A percentile compares a stretch with the other conserved stretches of the same genome.
Conservation (phyloP, 2,329 filamentous ascomycete species). For the Diaporthe sp. region DNA sequence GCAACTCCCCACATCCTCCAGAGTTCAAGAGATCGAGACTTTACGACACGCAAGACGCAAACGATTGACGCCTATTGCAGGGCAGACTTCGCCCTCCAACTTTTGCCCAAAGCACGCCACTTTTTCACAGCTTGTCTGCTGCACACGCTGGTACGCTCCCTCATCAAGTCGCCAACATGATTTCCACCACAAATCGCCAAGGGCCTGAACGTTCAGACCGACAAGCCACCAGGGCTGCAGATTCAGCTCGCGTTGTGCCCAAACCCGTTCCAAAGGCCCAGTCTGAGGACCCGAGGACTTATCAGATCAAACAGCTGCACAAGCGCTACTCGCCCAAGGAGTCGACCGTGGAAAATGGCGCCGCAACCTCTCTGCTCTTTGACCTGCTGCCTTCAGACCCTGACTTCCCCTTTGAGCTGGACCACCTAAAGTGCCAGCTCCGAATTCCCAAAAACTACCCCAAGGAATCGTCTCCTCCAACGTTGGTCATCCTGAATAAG, state of each 20-base stretch:
- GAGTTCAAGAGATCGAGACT: not conserved
- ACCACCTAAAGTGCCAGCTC: slow-evolving; percentile 76
- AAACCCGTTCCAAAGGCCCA: slow-evolving; percentile 78
- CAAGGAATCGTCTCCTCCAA: slow-evolving; percentile 44
- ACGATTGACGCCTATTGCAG: not conserved
- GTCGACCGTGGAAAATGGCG: slow-evolving; percentile 59
- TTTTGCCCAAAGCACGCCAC: not conserved
- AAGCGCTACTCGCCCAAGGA: slow-evolving; percentile 72
- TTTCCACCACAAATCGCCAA: slow-evolving; percentile 29
- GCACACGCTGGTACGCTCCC: not conserved
- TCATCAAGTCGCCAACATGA: slow-evolving; percentile 32
- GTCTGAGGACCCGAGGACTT: slow-evolving; percentile 76
- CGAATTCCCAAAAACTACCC: slow-evolving; percentile 77
- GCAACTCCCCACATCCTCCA: too few relatives aligned
- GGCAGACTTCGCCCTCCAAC: not conserved
- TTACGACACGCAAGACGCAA: not conserved
- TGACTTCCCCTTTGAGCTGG: slow-evolving; percentile 85
- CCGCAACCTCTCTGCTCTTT: slow-evolving; percentile 71
- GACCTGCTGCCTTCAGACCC: slow-evolving; percentile 81
- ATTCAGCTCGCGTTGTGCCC: slow-evolving; percentile 66
- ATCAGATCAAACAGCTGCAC: slow-evolving; percentile 81
- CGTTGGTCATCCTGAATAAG: slow-evolving; percentile 39
- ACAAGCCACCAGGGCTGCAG: slow-evolving; percentile 62
- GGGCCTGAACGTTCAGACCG: not conserved
- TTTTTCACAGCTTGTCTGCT: not conserved